Percentiles rank a stretch among this genome's conserved stretches.
Evolutionary conservation across 116 monocot species (phyloP).

Genomic region (Cymodocea nodosa): DNA sequence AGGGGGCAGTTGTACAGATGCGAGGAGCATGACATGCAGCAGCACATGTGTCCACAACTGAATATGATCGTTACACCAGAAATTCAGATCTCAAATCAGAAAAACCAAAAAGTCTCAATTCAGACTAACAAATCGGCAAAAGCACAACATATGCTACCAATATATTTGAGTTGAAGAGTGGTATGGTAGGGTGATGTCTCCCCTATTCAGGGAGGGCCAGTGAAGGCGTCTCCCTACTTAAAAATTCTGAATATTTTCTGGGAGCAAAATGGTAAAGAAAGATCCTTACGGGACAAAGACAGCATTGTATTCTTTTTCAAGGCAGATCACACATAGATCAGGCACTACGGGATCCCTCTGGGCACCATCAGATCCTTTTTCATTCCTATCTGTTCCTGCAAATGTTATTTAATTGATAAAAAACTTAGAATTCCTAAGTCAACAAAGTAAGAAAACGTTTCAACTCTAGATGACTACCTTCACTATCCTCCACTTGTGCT

Average conservation of each 20-base stretch:
- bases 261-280: background rate
- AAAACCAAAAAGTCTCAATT: too few relatives aligned
- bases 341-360: conserved; percentile 54
- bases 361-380: conserved; percentile 30
- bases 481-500: conserved; percentile 54
- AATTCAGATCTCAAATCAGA: too few relatives aligned
- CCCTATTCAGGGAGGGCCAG: too few relatives aligned
- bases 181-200: too few relatives aligned
- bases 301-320: conserved; percentile 86
- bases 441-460: background rate
- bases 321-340: conserved; percentile 95
- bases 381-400: conserved; percentile 39
- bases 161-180: too few relatives aligned
- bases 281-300: conserved; percentile 96
- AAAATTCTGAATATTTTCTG: too few relatives aligned
- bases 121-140: too few relatives aligned
- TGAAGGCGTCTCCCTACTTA: too few relatives aligned
- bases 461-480: conserved; percentile 32
- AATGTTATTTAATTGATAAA: background rate
- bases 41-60: conserved; percentile 99
- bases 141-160: too few relatives aligned
- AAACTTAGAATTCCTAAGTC: background rate
- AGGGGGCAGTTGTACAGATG: conserved; percentile 69
- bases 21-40: conserved; percentile 74
- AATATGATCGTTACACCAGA: background rate